These are phyloP conservation scores for Cephaloascus albidus DNA, from an alignment of 805 yeast species.

Conservation along the genomic window DNA sequence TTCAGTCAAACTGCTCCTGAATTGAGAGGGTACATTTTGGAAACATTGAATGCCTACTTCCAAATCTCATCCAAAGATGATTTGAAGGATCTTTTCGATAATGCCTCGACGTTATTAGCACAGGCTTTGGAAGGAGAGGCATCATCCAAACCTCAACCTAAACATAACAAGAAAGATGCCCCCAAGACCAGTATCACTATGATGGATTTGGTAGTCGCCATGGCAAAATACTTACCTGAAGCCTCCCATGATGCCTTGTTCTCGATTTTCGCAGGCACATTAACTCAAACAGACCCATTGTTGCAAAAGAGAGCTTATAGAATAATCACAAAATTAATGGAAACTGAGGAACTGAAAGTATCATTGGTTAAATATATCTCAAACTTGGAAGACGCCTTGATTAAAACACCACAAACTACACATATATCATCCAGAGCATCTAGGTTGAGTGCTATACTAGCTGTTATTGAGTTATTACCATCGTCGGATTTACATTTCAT, in stretches of 20 bases:
- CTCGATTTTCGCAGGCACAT: slow-evolving; percentile 66
- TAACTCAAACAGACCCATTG: slow-evolving; percentile 48
- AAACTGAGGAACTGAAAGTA: slow-evolving; percentile 52
- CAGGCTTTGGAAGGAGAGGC: slow-evolving; percentile 59
- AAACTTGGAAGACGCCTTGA: slow-evolving; percentile 51
- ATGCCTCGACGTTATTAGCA: slow-evolving; percentile 73
- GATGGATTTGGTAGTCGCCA: slow-evolving; percentile 83
- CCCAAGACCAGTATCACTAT: slow-evolving; percentile 68
- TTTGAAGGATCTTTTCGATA: slow-evolving; percentile 68
- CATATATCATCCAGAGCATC: slow-evolving; percentile 74
- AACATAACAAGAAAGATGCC: slow-evolving; percentile 21
- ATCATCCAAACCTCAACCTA: slow-evolving; percentile 15
- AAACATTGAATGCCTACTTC: slow-evolving; percentile 76
- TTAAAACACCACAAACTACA: slow-evolving; percentile 47
- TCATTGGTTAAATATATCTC: slow-evolving; percentile 43
- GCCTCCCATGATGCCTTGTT: slow-evolving; percentile 65
- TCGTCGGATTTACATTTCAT: slow-evolving; percentile 59
- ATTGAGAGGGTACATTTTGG: slow-evolving; percentile 75
- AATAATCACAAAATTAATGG: slow-evolving; percentile 61
- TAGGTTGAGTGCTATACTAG: slow-evolving; percentile 59
- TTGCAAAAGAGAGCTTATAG: slow-evolving; percentile 88
- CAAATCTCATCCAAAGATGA: slow-evolving; percentile 61
- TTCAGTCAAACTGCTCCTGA: slow-evolving; percentile 85
- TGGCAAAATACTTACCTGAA: slow-evolving; percentile 76
- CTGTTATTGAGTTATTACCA: slow-evolving; percentile 57